phyloP scores from a whole-genome alignment of 305 asterid genomes.

The Fraxinus paxiana region DNA sequence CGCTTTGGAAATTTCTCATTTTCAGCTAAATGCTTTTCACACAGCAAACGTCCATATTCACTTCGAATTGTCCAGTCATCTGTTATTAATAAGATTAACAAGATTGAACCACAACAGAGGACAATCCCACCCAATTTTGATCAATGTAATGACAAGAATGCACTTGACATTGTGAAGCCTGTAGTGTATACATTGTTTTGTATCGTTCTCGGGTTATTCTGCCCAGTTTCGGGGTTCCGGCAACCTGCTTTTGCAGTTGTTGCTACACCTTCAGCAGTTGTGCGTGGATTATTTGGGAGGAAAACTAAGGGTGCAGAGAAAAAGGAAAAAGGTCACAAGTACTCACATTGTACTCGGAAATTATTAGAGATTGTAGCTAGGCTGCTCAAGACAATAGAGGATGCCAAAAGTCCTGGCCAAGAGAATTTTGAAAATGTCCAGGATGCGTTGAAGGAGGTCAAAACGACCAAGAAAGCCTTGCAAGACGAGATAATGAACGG shows the following conservation, averaged over 20 bases:
- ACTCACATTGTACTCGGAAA: constrained; percentile 57
- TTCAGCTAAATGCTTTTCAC: constrained; percentile 25
- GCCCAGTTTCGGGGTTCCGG: constrained; percentile 49
- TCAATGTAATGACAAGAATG: constrained; percentile 27
- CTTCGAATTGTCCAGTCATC: constrained; percentile 29
- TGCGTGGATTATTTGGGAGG: constrained; percentile 21
- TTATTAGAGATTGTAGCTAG: constrained; percentile 46
- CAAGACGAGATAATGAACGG: constrained; percentile 62
- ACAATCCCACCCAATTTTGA: neutral
- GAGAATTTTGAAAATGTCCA: constrained; percentile 35
- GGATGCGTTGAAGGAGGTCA: constrained; percentile 56
- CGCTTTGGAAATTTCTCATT: constrained; percentile 24
- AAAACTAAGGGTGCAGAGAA: constrained; percentile 25
- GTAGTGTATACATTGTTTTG: constrained; percentile 48
- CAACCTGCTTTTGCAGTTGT: constrained; percentile 48
- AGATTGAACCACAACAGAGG: constrained; percentile 2
- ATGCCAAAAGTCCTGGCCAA: constrained; percentile 37
- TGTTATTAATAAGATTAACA: neutral
- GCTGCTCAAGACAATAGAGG: constrained; percentile 53
- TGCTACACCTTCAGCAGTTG: constrained; percentile 31
- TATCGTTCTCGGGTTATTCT: constrained; percentile 44
- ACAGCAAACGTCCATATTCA: neutral
- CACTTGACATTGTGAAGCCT: constrained; percentile 48
- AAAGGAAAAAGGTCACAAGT: constrained; percentile 43
- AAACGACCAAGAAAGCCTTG: constrained; percentile 43